Percentiles rank a stretch among this genome's conserved stretches.
Conservation (phyloP, 2,329 filamentous ascomycete genomes). For the Xylaria sp. region DNA sequence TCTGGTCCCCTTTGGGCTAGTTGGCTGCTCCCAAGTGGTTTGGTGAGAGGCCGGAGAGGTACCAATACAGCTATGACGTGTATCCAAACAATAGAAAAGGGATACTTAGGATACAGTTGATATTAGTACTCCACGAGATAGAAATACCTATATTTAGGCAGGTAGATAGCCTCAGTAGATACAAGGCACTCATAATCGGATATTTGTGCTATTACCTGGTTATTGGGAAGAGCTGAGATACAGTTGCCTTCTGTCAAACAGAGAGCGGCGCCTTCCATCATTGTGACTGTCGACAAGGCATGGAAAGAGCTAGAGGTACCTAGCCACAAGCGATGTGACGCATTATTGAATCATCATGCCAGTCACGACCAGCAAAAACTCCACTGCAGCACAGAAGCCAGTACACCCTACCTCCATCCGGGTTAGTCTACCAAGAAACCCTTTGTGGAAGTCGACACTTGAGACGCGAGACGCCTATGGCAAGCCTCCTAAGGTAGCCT, state of each 20-base stretch:
- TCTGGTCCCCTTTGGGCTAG: background rate
- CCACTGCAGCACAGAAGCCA: slow-evolving; percentile 20
- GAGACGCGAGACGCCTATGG: background rate
- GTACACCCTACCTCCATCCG: background rate
- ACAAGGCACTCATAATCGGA: background rate
- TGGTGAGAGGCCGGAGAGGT: background rate
- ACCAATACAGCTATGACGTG: background rate
- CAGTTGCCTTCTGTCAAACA: slow-evolving; percentile 11
- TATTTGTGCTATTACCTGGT: slow-evolving; percentile 19
- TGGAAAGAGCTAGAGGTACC: slow-evolving; percentile 10
- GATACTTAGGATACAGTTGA: background rate
- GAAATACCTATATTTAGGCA: background rate
- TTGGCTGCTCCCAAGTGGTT: no score
- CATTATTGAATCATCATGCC: slow-evolving; percentile 45
- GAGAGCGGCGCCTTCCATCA: slow-evolving; percentile 22
- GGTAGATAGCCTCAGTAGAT: background rate
- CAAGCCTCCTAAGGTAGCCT: background rate
- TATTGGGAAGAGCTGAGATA: slow-evolving; percentile 11
- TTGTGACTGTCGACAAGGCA: slow-evolving; percentile 30
- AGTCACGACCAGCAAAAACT: slow-evolving; percentile 35
- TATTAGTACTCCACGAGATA: background rate
- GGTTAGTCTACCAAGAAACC: background rate
- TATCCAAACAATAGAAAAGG: background rate
- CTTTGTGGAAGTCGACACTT: slow-evolving; percentile 13
- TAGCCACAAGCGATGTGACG: slow-evolving; percentile 48